These are phyloP conservation scores for Spinacia oleracea DNA, from an alignment of 179 eudicot genomes.

Conservation along the genomic window DNA sequence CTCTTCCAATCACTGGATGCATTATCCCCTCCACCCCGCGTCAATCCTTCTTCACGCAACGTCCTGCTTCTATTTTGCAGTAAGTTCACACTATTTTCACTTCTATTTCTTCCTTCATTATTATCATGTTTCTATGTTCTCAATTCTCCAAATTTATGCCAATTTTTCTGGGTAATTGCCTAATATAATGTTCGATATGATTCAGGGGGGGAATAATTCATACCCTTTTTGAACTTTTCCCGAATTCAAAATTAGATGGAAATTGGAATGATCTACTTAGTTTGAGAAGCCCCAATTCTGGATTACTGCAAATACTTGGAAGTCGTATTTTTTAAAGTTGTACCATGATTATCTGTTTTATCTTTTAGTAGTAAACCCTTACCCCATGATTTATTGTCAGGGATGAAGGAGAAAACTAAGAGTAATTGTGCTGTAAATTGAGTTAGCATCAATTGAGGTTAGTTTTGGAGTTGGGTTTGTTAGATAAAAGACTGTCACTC, in stretches of 20 bases:
- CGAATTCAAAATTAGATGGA: background rate
- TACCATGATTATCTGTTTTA: no score
- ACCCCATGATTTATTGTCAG: no score
- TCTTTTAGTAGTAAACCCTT: no score
- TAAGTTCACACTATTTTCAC: constrained; percentile 9
- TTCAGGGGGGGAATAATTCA: background rate
- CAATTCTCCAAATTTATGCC: background rate
- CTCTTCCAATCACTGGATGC: constrained; percentile 9
- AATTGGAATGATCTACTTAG: background rate
- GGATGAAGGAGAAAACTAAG: background rate
- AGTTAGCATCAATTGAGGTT: background rate
- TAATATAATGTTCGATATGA: background rate
- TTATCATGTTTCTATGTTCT: background rate
- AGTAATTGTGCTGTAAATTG: background rate
- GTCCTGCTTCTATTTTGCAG: constrained; percentile 13
- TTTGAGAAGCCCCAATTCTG: background rate
- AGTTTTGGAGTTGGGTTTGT: background rate
- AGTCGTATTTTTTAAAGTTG: background rate
- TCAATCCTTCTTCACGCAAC: constrained; percentile 17
- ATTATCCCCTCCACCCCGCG: constrained; percentile 2
- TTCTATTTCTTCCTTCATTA: background rate
- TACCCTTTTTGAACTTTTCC: background rate
- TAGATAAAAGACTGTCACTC: background rate
- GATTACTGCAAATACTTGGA: background rate
- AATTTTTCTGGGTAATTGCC: background rate